Evolutionary conservation across 495 filamentous ascomycete genomes (phyloP).

Genomic region (Bombardia bombarda): DNA sequence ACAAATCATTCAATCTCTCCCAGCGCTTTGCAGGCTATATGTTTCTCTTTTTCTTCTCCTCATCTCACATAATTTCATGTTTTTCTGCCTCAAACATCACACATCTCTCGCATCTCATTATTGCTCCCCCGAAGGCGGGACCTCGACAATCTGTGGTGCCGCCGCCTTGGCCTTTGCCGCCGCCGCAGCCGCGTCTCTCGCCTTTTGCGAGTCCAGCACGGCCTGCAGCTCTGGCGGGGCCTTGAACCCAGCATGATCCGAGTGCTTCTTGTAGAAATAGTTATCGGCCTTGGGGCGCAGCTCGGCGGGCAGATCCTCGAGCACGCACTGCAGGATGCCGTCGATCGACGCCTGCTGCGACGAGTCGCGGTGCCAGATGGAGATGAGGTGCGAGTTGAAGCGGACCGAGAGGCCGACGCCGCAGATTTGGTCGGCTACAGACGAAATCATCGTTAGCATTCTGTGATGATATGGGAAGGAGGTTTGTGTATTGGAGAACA

Average conservation of each 20-base stretch:
- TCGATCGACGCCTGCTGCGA: slow-evolving; percentile 67
- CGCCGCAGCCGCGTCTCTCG: slow-evolving; percentile 28
- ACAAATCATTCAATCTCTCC: too few species aligned
- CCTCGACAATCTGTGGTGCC: slow-evolving; percentile 10
- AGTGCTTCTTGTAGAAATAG: slow-evolving; percentile 60
- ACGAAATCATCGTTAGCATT: too few species aligned
- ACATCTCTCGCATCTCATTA: neutral
- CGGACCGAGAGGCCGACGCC: slow-evolving; percentile 64
- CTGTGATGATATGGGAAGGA: too few species aligned
- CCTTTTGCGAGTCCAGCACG: slow-evolving; percentile 40
- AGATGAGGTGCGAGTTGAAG: slow-evolving; percentile 71
- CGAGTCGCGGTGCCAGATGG: slow-evolving; percentile 80
- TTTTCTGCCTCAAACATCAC: neutral
- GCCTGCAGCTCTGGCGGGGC: slow-evolving; percentile 42
- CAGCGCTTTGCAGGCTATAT: too few species aligned
- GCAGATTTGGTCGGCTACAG: slow-evolving; percentile 76
- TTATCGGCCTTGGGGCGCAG: slow-evolving; percentile 59
- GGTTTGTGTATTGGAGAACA: neutral
- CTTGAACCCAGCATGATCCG: slow-evolving; percentile 51
- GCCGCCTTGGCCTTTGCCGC: slow-evolving; percentile 13
- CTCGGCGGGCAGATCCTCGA: slow-evolving; percentile 59
- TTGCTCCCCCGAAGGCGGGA: slow-evolving; percentile 7
- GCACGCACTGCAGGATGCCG: slow-evolving; percentile 55
- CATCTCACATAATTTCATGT: neutral
- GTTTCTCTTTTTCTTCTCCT: neutral